Evolutionary conservation across 768 basidiomycete genomes (phyloP), one percentile per base, ranked within the genome.

Genomic region (Boletus rufocinnamomeus): DNA sequence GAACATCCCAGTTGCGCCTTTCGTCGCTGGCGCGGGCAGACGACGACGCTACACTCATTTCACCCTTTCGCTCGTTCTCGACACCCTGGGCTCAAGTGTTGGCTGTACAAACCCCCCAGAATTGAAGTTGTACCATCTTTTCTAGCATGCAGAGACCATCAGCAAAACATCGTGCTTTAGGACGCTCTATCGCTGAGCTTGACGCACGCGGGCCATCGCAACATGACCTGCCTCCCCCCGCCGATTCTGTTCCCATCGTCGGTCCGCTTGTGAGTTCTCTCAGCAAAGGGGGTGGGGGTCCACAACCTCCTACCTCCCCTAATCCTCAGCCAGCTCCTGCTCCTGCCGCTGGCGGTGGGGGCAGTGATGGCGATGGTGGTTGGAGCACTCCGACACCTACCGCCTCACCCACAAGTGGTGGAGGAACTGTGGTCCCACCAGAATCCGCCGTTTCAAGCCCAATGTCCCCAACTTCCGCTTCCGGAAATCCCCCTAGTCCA

Each of bases 191-290:
- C 23, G 43, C 19, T 46, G 60, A 52, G 27, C 68, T 76, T 35
- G 64, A 74, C 11, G 72, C 70, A 49, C 79, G 81, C 59, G 71
- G 72, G 19, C 78, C 79, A 37, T 61, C 72, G 2, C 76, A 78
- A 60, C 67, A 78, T 41, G 72, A 74, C 37, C 63, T 79, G 3
- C 71, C 77, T 34, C 59, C 78, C 27, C 8, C 52, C 28, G 8
- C 56, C 25, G 9, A 37, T 56, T 73, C 77, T 9, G 65, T 81
- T 38, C 79, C 82, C 3, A 49, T 82, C 30, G 63, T 79, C 32
- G 67, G 68, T n/a, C 71, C 75, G 3, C 32, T 83, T 19, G 52
- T 77, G 38, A 70, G 59, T 23, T 68, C 77, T 25, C 28, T 80
- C 28, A 70, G 65, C 27, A 70, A 67, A 13, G 63, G 54, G 44